These are phyloP conservation scores for Tripterygium wilfordii DNA, from an alignment of 177 flowering plant species.

Conservation along the genomic window DNA sequence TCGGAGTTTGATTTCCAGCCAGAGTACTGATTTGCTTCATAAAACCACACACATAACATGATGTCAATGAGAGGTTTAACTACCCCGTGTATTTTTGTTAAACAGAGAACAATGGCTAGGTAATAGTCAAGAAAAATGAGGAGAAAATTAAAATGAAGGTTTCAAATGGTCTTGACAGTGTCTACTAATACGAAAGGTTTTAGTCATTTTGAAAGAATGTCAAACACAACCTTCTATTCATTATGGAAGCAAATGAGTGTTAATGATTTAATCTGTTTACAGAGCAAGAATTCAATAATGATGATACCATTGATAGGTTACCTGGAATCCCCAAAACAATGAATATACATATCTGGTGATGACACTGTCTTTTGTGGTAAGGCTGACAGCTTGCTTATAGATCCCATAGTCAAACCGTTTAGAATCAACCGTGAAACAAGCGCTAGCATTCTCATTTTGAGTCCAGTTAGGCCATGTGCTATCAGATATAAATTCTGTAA, in stretches of 20 bases:
- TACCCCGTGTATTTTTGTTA: no score
- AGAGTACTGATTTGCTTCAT: conserved; percentile 86
- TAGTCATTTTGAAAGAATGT: no score
- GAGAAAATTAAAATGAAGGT: no score
- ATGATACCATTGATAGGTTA: conserved; percentile 20
- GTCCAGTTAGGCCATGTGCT: conserved; percentile 37
- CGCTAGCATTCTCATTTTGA: conserved; percentile 26
- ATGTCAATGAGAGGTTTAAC: no score
- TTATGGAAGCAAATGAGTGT: no score
- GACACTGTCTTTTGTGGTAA: conserved; percentile 36
- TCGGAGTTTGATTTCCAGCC: conserved; percentile 82
- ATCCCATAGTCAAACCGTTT: conserved; percentile 73
- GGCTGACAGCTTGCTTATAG: conserved; percentile 50
- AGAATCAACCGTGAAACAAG: conserved; percentile 33
- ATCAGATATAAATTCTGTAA: neutral
- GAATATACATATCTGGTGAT: conserved; percentile 67
- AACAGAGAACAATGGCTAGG: no score
- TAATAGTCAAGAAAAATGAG: no score
- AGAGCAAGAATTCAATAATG: no score
- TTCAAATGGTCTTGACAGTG: no score
- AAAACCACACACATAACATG: conserved; percentile 6
- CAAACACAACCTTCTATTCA: no score
- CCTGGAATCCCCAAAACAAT: conserved; percentile 97
- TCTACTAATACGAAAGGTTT: no score
- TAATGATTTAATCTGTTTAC: no score